Evolutionary conservation across 2,329 filamentous ascomycete genomes (phyloP).

Genomic region (Scopulariopsis brevicaulis): DNA sequence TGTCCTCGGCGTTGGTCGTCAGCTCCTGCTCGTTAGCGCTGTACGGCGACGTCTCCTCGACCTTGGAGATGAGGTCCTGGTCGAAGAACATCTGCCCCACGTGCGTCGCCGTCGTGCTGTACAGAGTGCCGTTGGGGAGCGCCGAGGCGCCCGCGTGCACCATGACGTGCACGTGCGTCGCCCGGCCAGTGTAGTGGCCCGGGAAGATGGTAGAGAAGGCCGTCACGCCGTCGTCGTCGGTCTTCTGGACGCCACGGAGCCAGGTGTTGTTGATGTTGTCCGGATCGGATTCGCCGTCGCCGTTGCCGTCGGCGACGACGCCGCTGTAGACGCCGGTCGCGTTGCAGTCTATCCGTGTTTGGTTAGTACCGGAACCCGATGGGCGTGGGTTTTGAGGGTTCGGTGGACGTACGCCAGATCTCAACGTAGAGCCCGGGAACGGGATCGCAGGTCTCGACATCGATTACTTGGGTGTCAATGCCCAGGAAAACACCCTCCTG

Average conservation of each 20-base stretch:
- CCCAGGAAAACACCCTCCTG: conserved; percentile 26
- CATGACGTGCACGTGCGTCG: conserved; percentile 28
- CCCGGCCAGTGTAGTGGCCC: conserved; percentile 27
- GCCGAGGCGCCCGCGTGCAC: conserved; percentile 19
- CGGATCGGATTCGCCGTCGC: conserved; percentile 13
- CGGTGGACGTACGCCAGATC: conserved; percentile 19
- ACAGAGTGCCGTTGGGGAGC: conserved; percentile 37
- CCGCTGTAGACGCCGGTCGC: conserved; percentile 33
- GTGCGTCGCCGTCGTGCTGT: conserved; percentile 37
- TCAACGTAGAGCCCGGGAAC: conserved; percentile 26
- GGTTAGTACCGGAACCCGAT: neutral
- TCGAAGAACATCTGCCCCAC: conserved; percentile 55
- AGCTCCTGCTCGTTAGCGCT: conserved; percentile 26
- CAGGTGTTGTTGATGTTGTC: conserved; percentile 21
- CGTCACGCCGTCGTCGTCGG: conserved; percentile 25
- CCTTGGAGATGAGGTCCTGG: conserved; percentile 36
- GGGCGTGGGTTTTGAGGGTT: neutral
- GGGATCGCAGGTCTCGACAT: conserved; percentile 27
- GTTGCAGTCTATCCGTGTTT: conserved; percentile 20
- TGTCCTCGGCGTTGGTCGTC: conserved; percentile 38
- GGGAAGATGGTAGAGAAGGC: conserved; percentile 30
- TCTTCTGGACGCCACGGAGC: conserved; percentile 26
- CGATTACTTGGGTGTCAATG: conserved; percentile 30
- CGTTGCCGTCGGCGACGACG: conserved; percentile 21
- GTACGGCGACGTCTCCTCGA: conserved; percentile 35